Percentiles rank a stretch among this genome's conserved stretches.
Conservation (phyloP, 805 yeast species). For the Sugiyamaella qingdaonensis region DNA sequence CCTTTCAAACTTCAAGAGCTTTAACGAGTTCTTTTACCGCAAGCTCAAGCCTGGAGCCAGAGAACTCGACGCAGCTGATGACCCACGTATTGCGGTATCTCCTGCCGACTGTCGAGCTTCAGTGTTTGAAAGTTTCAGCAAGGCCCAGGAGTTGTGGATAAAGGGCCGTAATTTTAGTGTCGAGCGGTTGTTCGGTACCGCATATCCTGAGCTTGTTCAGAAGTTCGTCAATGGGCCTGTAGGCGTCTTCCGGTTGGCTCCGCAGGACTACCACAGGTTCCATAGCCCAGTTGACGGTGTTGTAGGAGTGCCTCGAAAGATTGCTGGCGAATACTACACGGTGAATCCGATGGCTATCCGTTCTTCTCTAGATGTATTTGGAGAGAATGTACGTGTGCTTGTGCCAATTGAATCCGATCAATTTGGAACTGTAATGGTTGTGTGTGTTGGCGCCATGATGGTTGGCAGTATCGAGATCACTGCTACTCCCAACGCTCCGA, state of each 20-base stretch:
- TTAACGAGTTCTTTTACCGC: slow-evolving; percentile 88
- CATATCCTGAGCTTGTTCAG: slow-evolving; percentile 35
- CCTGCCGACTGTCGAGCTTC: slow-evolving; percentile 89
- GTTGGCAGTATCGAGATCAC: slow-evolving; percentile 85
- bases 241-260: slow-evolving; percentile 85
- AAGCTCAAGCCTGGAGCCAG: slow-evolving; percentile 68
- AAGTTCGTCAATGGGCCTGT: slow-evolving; percentile 51
- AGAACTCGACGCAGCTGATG: slow-evolving; percentile 55
- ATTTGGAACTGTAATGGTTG: slow-evolving; percentile 75
- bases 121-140: slow-evolving; percentile 53
- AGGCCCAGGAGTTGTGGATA: slow-evolving; percentile 80
- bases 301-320: slow-evolving; percentile 59
- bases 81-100: slow-evolving; percentile 53
- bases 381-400: slow-evolving; percentile 79
- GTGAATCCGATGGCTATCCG: slow-evolving; percentile 97
- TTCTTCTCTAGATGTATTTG: slow-evolving; percentile 82
- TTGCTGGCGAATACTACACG: slow-evolving; percentile 90
- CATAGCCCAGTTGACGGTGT: slow-evolving; percentile 82
- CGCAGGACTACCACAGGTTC: slow-evolving; percentile 94
- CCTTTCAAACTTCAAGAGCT: slow-evolving; percentile 53
- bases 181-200: slow-evolving; percentile 49
- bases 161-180: slow-evolving; percentile 77
- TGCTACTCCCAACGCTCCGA: slow-evolving; percentile 51
- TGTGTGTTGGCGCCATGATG: slow-evolving; percentile 98
- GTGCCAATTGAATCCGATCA: slow-evolving; percentile 68